phyloP scores from a whole-genome alignment of 1,139 yeast species.

The Yamadazyma atlantica region DNA sequence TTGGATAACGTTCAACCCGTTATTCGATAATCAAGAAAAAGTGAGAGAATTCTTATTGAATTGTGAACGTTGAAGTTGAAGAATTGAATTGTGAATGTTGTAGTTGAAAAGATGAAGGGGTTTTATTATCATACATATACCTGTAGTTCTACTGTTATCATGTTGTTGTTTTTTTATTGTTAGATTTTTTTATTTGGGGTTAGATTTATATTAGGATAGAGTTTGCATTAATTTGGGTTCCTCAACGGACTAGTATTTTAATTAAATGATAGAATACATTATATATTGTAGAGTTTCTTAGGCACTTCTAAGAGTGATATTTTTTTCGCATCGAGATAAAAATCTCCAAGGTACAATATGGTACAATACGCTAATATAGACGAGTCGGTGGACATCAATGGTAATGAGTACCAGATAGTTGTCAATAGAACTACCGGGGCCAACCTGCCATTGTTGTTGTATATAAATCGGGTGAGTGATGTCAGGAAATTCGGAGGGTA shows the following conservation, averaged over 20 bases:
- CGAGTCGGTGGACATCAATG: conserved; percentile 9
- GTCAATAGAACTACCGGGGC: conserved; percentile 6
- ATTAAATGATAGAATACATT: no score
- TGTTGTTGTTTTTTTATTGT: conserved; percentile 16
- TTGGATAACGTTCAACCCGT: conserved; percentile 57
- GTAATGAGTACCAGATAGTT: conserved; percentile 11
- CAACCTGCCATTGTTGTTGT: conserved; percentile 15
- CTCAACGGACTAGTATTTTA: conserved; percentile 51
- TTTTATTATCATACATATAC: conserved; percentile 2
- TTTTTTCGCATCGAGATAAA: no score
- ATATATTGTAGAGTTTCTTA: no score
- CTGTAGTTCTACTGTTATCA: conserved; percentile 1
- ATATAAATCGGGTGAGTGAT: conserved; percentile 9
- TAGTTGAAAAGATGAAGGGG: background rate
- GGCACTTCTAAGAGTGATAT: no score
- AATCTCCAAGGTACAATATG: no score
- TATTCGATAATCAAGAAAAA: conserved; percentile 18
- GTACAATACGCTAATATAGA: conserved; percentile 1
- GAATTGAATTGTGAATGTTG: conserved; percentile 4
- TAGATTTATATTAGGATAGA: conserved; percentile 34
- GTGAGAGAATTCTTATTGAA: no score
- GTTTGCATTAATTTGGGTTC: conserved; percentile 55
- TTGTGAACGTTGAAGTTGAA: conserved; percentile 3
- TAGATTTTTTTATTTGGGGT: conserved; percentile 18
- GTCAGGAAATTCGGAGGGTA: conserved; percentile 15